Evolutionary conservation across 2,329 filamentous ascomycete genomes (phyloP).

Genomic region (Beauveria sp.): DNA sequence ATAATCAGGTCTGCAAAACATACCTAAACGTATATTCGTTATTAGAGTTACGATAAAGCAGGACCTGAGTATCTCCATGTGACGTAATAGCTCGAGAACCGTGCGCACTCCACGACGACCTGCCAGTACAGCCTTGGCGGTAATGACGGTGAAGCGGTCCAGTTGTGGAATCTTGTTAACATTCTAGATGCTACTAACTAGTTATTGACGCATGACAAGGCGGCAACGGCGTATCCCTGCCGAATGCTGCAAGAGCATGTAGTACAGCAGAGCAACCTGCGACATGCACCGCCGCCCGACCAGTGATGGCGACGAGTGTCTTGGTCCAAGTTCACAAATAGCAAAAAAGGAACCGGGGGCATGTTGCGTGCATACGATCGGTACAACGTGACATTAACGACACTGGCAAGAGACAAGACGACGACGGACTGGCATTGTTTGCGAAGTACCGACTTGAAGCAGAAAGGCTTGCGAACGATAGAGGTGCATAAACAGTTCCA

Average conservation of each 20-base stretch:
- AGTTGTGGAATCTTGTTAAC: background rate
- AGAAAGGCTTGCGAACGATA: slow-evolving; percentile 1
- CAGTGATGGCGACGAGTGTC: background rate
- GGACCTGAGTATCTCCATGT: background rate
- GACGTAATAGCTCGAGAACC: background rate
- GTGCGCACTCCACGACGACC: background rate
- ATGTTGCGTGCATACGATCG: background rate
- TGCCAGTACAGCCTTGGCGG: background rate
- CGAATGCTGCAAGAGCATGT: background rate
- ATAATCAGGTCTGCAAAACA: too few relatives aligned
- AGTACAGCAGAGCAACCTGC: background rate
- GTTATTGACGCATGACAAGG: background rate
- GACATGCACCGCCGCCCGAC: background rate
- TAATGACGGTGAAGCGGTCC: too few relatives aligned
- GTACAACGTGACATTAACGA: slow-evolving; percentile 4
- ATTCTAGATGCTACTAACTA: background rate
- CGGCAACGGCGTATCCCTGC: background rate
- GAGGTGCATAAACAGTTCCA: background rate
- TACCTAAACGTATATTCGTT: too few relatives aligned
- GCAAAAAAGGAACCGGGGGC: background rate
- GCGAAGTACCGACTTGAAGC: slow-evolving; percentile 2
- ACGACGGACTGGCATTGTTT: background rate
- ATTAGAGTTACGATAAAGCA: background rate
- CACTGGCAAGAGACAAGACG: background rate
- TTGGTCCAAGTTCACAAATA: background rate